A percentile compares a stretch with the other conserved stretches of the same genome.
phyloP scores from a whole-genome alignment of 2,329 filamentous ascomycete genomes.

The Epichloe sylvatica region DNA sequence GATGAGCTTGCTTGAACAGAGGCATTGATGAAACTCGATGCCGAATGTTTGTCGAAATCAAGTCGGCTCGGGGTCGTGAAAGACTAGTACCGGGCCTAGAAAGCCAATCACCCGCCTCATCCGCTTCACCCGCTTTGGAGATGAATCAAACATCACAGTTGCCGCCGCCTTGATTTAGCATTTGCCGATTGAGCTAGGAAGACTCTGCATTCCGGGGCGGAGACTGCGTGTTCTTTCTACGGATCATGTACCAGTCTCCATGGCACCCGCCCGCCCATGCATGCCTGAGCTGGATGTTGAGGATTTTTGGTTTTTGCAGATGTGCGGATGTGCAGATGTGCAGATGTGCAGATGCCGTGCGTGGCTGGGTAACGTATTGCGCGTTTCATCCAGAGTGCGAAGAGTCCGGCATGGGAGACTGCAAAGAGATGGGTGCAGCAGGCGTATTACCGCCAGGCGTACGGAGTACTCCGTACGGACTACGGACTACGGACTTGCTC shows the following conservation, averaged over 20 bases:
- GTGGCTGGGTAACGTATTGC: background rate
- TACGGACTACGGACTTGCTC: background rate
- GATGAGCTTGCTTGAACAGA: too few species aligned
- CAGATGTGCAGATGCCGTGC: constrained; percentile 1
- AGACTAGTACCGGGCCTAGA: background rate
- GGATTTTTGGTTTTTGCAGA: background rate
- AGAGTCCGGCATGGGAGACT: too few species aligned
- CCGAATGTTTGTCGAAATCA: background rate
- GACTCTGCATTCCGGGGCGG: background rate
- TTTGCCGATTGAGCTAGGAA: background rate
- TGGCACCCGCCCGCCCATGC: background rate
- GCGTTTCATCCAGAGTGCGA: background rate
- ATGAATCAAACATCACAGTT: background rate
- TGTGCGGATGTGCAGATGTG: constrained; percentile 1
- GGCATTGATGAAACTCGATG: too few species aligned
- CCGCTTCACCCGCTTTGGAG: background rate
- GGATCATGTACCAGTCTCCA: background rate
- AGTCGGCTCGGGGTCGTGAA: constrained; percentile 12
- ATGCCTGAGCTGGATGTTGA: background rate
- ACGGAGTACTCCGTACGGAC: too few species aligned
- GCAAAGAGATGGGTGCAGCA: too few species aligned
- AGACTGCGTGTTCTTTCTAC: background rate
- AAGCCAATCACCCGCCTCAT: background rate
- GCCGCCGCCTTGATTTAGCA: background rate
- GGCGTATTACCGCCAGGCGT: too few species aligned